A percentile compares a stretch with the other conserved stretches of the same genome.
These are phyloP conservation scores for Nothophoma quercina DNA, from an alignment of 2,329 filamentous ascomycete genomes.

Conservation along the genomic window DNA sequence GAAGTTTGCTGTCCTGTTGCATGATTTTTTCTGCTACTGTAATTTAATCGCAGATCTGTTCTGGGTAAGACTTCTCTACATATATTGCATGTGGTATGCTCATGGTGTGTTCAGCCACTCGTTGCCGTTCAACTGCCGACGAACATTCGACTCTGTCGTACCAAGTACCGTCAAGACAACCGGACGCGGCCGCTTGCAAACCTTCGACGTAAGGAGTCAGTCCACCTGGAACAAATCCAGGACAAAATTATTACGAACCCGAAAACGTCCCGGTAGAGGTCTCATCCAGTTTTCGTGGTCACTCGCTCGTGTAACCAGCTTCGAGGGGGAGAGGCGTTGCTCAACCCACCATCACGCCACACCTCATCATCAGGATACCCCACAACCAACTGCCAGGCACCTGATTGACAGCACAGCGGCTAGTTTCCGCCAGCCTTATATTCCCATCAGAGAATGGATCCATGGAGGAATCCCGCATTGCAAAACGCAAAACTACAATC, in stretches of 20 bases:
- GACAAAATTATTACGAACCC: no score
- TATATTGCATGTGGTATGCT: constrained; percentile 4
- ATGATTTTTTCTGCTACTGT: background rate
- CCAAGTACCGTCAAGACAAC: background rate
- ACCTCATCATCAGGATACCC: constrained; percentile 27
- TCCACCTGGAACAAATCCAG: constrained; percentile 4
- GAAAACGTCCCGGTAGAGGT: constrained; percentile 27
- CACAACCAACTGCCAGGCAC: constrained; percentile 18
- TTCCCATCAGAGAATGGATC: constrained; percentile 31
- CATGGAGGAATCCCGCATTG: constrained; percentile 27
- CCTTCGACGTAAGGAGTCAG: constrained; percentile 6
- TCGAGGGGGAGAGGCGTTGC: constrained; percentile 1
- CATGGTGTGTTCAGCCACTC: constrained; percentile 9
- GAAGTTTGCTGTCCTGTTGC: background rate
- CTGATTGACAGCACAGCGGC: constrained; percentile 15
- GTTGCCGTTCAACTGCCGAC: constrained; percentile 10
- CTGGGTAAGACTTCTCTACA: no score
- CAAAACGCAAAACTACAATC: constrained; percentile 32
- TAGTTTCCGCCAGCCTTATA: constrained; percentile 10
- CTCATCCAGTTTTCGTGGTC: constrained; percentile 29
- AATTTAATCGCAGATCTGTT: no score
- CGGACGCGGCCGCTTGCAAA: constrained; percentile 2
- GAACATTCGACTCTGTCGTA: constrained; percentile 12
- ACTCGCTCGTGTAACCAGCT: constrained; percentile 31
- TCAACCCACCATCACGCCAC: constrained; percentile 47